Evolutionary conservation across 768 basidiomycete species (phyloP).

Genomic region (Tricholoma sp.): DNA sequence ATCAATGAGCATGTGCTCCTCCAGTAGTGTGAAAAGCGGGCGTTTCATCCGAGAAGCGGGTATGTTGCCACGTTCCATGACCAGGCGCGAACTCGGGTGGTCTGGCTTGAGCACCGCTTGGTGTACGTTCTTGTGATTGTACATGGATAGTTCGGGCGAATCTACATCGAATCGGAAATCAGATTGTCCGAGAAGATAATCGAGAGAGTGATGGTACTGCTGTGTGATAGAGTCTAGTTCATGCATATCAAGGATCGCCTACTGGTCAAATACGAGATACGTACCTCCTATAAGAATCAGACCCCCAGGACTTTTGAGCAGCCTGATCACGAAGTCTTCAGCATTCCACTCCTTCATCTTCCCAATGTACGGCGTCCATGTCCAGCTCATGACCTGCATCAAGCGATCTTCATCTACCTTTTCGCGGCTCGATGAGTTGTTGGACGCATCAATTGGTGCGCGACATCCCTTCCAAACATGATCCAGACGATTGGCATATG

Average conservation of each 20-base stretch:
- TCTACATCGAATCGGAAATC: constrained; percentile 20
- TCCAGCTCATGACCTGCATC: constrained; percentile 27
- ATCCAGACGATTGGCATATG: constrained; percentile 20
- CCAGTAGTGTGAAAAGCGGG: constrained; percentile 24
- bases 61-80: constrained; percentile 20
- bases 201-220: constrained; percentile 20
- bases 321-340: constrained; percentile 25
- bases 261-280: neutral
- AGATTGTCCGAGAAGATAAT: constrained; percentile 18
- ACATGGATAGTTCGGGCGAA: constrained; percentile 15
- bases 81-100: constrained; percentile 16
- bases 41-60: constrained; percentile 23
- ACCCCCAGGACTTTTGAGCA: constrained; percentile 25
- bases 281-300: constrained; percentile 25
- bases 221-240: constrained; percentile 19
- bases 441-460: constrained; percentile 10
- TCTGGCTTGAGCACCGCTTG: constrained; percentile 21
- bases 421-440: constrained; percentile 8
- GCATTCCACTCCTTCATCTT: constrained; percentile 21
- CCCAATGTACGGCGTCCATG: constrained; percentile 23
- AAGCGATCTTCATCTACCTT: constrained; percentile 21
- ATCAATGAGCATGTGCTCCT: constrained; percentile 25
- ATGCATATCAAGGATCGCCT: neutral
- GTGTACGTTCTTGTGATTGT: constrained; percentile 22
- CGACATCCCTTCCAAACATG: constrained; percentile 24